Conservation (phyloP, 1,284 basidiomycete genomes). For the Trichosporon inkin region DNA sequence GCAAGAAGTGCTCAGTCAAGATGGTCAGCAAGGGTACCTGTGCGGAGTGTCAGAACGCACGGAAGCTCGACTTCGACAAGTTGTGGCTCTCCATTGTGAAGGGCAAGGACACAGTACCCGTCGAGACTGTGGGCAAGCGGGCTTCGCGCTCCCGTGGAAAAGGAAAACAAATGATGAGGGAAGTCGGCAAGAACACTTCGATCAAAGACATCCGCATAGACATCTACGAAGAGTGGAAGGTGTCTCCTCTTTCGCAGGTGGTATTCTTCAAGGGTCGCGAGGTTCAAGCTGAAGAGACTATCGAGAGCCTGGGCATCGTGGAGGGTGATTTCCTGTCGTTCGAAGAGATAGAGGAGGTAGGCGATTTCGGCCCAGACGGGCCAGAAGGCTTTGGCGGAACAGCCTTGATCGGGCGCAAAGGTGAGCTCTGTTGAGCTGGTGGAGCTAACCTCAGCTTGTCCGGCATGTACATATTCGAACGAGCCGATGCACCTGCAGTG, state of each 20-base stretch:
- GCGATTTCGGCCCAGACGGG: constrained; percentile 26
- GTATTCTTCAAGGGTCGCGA: constrained; percentile 27
- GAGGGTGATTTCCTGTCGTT: constrained; percentile 27
- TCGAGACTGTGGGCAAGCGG: constrained; percentile 7
- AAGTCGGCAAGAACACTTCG: constrained; percentile 27
- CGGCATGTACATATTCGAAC: constrained; percentile 31
- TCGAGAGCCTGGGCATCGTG: constrained; percentile 30
- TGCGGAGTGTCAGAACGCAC: constrained; percentile 14
- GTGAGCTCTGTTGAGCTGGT: constrained; percentile 22
- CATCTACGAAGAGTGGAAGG: constrained; percentile 22
- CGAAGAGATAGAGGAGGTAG: constrained; percentile 25
- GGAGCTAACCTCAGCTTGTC: constrained; percentile 25
- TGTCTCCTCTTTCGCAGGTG: constrained; percentile 33
- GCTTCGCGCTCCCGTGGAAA: neutral
- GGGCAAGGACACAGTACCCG: neutral
- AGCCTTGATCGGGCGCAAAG: constrained; percentile 29
- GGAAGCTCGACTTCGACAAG: constrained; percentile 22
- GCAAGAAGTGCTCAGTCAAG: constrained; percentile 7
- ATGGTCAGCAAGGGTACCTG: constrained; percentile 17
- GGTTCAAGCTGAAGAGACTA: constrained; percentile 29
- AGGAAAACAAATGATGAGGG: constrained; percentile 14
- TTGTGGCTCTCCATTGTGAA: constrained; percentile 23
- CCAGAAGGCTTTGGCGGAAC: constrained; percentile 43
- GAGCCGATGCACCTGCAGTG: constrained; percentile 23
- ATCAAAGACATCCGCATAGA: constrained; percentile 36